phyloP scores from a whole-genome alignment of 2,329 filamentous ascomycete genomes.

The Corinectria fuckeliana region DNA sequence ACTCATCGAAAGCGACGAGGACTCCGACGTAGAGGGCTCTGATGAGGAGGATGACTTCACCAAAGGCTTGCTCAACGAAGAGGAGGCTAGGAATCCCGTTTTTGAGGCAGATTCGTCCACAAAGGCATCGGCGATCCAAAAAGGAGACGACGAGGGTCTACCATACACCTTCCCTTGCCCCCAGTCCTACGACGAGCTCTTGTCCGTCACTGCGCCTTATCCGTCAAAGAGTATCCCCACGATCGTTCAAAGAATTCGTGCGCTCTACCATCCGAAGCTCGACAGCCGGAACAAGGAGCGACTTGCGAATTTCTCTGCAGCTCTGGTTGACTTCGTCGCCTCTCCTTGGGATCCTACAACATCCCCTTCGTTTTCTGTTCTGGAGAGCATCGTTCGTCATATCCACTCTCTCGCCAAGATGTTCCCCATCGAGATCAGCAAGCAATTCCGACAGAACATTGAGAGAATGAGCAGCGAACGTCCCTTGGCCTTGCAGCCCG shows the following conservation, averaged over 20 bases:
- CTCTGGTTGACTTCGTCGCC: constrained; percentile 68
- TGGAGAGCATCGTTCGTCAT: constrained; percentile 86
- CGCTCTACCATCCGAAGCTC: constrained; percentile 89
- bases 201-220: constrained; percentile 69
- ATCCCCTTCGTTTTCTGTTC: constrained; percentile 66
- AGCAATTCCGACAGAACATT: constrained; percentile 78
- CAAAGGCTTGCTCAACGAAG: constrained; percentile 68
- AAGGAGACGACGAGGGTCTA: constrained; percentile 62
- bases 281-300: constrained; percentile 85
- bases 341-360: constrained; percentile 52
- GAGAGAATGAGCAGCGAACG: constrained; percentile 57
- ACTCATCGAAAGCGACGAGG: constrained; percentile 59
- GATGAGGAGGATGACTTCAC: constrained; percentile 74
- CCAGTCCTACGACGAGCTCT: constrained; percentile 75
- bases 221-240: constrained; percentile 71
- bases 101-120: constrained; percentile 56
- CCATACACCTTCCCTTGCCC: constrained; percentile 90
- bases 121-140: constrained; percentile 42
- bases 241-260: constrained; percentile 87
- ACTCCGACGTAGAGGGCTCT: constrained; percentile 56
- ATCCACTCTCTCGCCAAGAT: constrained; percentile 91
- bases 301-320: constrained; percentile 70
- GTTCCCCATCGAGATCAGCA: constrained; percentile 79
- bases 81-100: constrained; percentile 60
- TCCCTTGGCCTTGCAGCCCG: constrained; percentile 61